A percentile compares a stretch with the other conserved stretches of the same genome.
These are phyloP conservation scores for Carnegiea gigantea DNA, from an alignment of 179 eudicot species.

Conservation along the genomic window DNA sequence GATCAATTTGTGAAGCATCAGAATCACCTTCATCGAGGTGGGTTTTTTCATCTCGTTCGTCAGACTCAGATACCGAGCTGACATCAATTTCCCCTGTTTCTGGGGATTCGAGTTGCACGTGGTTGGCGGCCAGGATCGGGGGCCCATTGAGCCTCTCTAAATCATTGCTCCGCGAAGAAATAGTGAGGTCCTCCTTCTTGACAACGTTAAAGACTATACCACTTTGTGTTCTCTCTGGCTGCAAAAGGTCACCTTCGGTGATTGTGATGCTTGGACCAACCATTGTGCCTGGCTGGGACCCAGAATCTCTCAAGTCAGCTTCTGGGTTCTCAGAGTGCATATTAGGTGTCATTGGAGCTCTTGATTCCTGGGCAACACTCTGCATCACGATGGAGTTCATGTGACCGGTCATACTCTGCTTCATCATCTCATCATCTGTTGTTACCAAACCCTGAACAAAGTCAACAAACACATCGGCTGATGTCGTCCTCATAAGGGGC, in stretches of 20 bases:
- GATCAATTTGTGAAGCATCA: constrained; percentile 1
- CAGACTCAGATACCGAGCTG: constrained; percentile 62
- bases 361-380: constrained; percentile 32
- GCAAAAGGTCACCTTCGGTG: constrained; percentile 75
- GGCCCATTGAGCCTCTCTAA: constrained; percentile 37
- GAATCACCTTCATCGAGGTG: neutral
- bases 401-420: neutral
- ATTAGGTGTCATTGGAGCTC: constrained; percentile 36
- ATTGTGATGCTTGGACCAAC: constrained; percentile 52
- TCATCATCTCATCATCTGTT: neutral
- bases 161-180: constrained; percentile 48
- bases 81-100: constrained; percentile 55
- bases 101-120: constrained; percentile 58
- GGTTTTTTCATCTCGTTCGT: constrained; percentile 25
- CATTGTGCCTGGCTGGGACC: constrained; percentile 18
- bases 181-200: constrained; percentile 54
- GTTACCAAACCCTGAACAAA: constrained; percentile 66
- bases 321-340: constrained; percentile 47
- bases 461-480: constrained; percentile 65
- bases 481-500: constrained; percentile 94
- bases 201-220: constrained; percentile 81
- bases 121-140: constrained; percentile 42
- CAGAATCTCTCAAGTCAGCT: constrained; percentile 42
- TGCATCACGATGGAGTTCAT: constrained; percentile 40
- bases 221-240: constrained; percentile 63